Base-by-base conservation (phyloP, 1,284 basidiomycete species). In the Golubevia pallescens region DNA sequence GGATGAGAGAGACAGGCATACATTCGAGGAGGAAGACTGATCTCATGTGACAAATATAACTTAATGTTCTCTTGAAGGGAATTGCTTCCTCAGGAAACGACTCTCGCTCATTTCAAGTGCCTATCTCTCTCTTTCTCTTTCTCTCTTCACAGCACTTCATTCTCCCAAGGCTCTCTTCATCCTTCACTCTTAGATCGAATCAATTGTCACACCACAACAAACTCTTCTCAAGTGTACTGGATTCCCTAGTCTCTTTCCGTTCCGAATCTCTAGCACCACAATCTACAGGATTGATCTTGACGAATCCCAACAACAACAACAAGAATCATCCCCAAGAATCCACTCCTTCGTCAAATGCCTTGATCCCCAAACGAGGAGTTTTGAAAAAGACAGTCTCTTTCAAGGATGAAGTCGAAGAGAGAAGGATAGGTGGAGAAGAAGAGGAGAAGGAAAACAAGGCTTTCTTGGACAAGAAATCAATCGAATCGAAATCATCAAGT, bases 281-380 rank as follows among this genome's bases (percentile, higher is more conserved):
- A 38, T 38, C 34, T 4, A 10, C 3, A 38, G 14, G 65, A 74
- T 21, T 59, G 58, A 56, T 10, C 21, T 10, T 56, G 3, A 4
- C 54, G 3, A 3, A 10, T 28, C 58, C 63, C 23, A 61, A 60
- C 4, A 74, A 70, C 59, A 70, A 74, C 19, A 74, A 71, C 14
- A 60, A 75, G 16, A 78, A 77, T 66, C 72, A 75, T 61, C 74
- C 77, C 1, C 74, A 77, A 48, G 77, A n/a, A n/a, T n/a, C n/a
- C n/a, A n/a, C n/a, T n/a, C n/a, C n/a, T n/a, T n/a, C n/a, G n/a
- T n/a, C n/a, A n/a, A n/a, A n/a, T n/a, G n/a, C n/a, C n/a, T 78
- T 58, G 57, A 20, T 28, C 54, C 58, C 20, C 5, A 20, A 51
- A 32, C 10, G 58, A 19, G 28, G 19, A 19, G 3, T 21, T 10